Percentiles rank a stretch among this genome's conserved stretches.
These are phyloP conservation scores for Saturnispora galanensis DNA, from an alignment of 805 yeast species.

Conservation along the genomic window DNA sequence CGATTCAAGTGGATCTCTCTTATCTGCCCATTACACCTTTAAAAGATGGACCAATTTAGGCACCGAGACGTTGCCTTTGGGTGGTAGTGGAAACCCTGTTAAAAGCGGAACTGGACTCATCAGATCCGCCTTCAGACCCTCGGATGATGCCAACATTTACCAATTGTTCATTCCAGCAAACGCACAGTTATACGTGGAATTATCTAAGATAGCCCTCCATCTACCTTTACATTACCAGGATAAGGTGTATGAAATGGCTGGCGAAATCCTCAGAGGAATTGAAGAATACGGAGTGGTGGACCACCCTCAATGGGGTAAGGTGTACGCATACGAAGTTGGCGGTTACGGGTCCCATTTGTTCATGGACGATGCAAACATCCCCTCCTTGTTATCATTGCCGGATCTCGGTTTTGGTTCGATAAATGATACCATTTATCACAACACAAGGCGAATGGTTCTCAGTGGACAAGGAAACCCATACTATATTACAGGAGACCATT, in stretches of 20 bases:
- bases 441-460: conserved; percentile 70
- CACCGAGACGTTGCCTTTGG: conserved; percentile 68
- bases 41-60: conserved; percentile 67
- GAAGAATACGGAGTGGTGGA: conserved; percentile 47
- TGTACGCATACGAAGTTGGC: conserved; percentile 82
- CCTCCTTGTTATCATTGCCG: conserved; percentile 72
- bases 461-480: conserved; percentile 70
- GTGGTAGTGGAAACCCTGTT: conserved; percentile 81
- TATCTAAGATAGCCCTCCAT: conserved; percentile 28
- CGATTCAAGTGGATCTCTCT: conserved; percentile 37
- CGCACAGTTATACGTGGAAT: conserved; percentile 61
- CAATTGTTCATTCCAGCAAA: conserved; percentile 83
- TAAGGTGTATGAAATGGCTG: conserved; percentile 23
- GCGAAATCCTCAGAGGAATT: conserved; percentile 33
- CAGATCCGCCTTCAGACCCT: conserved; percentile 80
- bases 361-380: conserved; percentile 91
- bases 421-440: conserved; percentile 55
- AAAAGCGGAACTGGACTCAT: conserved; percentile 58
- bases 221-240: conserved; percentile 14
- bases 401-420: conserved; percentile 54
- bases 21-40: conserved; percentile 51
- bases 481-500: conserved; percentile 48
- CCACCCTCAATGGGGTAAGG: conserved; percentile 63
- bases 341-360: conserved; percentile 66
- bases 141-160: conserved; percentile 76